A percentile compares a stretch with the other conserved stretches of the same genome.
phyloP scores from a whole-genome alignment of 1,284 basidiomycete species.

The Pseudozyma flocculosa region DNA sequence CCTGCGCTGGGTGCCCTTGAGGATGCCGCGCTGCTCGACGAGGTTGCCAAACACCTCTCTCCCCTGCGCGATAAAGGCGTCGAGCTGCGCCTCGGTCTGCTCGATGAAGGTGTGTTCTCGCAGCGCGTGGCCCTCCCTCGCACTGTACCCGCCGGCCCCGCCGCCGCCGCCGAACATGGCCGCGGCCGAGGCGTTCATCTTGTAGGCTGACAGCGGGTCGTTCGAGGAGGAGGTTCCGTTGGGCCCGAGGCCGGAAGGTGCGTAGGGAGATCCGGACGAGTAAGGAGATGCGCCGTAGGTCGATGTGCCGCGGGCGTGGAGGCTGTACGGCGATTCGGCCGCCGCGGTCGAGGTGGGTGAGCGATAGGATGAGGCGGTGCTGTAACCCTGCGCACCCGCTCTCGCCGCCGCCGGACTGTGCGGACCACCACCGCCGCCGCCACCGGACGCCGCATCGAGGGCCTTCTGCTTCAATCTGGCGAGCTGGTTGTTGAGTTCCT shows the following conservation, averaged over 20 bases:
- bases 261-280: neutral
- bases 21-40: slow-evolving; percentile 53
- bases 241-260: neutral
- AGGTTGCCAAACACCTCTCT: slow-evolving; percentile 55
- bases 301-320: slow-evolving; percentile 34
- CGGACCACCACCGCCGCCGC: no score
- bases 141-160: slow-evolving; percentile 14
- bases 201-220: slow-evolving; percentile 52
- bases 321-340: slow-evolving; percentile 43
- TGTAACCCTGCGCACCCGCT: neutral
- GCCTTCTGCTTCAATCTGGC: slow-evolving; percentile 34
- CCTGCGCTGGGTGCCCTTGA: slow-evolving; percentile 51
- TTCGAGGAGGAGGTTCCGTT: neutral
- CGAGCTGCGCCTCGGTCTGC: slow-evolving; percentile 53
- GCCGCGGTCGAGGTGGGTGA: slow-evolving; percentile 5
- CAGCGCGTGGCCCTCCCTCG: slow-evolving; percentile 51
- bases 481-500: slow-evolving; percentile 35
- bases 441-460: no score
- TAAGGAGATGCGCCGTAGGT: slow-evolving; percentile 3
- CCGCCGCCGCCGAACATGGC: slow-evolving; percentile 44
- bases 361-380: slow-evolving; percentile 3
- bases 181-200: slow-evolving; percentile 47
- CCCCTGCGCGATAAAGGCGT: slow-evolving; percentile 55
- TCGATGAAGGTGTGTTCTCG: slow-evolving; percentile 56
- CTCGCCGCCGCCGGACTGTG: no score